phyloP scores from a whole-genome alignment of 1,139 yeast species.

The Debaryomyces fabryi region DNA sequence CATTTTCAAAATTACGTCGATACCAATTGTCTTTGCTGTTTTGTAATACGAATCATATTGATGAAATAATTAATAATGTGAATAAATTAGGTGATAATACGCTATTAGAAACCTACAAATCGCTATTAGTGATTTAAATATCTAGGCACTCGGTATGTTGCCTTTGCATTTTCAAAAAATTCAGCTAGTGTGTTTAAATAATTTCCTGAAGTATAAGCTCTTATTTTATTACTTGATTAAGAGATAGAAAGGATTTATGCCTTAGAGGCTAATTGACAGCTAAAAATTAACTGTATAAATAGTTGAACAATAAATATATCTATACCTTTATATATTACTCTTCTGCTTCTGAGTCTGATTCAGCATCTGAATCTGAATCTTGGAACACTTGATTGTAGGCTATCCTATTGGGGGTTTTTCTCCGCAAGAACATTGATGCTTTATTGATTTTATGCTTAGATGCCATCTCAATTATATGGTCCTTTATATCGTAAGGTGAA shows the following conservation, averaged over 20 bases:
- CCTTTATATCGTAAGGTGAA: constrained; percentile 40
- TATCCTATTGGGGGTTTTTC: constrained; percentile 43
- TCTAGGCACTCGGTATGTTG: not conserved
- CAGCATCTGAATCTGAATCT: constrained; percentile 14
- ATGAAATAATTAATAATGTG: constrained; percentile 5
- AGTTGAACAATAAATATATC: not conserved
- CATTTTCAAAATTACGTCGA: constrained; percentile 28
- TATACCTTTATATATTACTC: not conserved
- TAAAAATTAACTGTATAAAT: not conserved
- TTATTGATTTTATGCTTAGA: constrained; percentile 39
- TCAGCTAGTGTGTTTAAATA: not conserved
- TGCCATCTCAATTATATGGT: constrained; percentile 39
- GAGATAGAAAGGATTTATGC: too few species aligned
- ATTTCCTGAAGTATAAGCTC: not conserved
- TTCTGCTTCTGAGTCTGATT: constrained; percentile 17
- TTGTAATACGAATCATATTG: constrained; percentile 15
- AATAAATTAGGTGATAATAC: not conserved
- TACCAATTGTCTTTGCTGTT: constrained; percentile 28
- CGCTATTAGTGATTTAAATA: not conserved
- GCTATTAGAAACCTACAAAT: constrained; percentile 8
- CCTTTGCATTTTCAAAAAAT: not conserved
- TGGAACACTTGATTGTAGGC: constrained; percentile 35
- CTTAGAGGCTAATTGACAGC: not conserved
- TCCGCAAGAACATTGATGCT: constrained; percentile 29
- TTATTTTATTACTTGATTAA: too few species aligned